These are phyloP conservation scores for Fusarium fujikuroi DNA, from an alignment of 2,329 filamentous ascomycete genomes.

Conservation along the genomic window DNA sequence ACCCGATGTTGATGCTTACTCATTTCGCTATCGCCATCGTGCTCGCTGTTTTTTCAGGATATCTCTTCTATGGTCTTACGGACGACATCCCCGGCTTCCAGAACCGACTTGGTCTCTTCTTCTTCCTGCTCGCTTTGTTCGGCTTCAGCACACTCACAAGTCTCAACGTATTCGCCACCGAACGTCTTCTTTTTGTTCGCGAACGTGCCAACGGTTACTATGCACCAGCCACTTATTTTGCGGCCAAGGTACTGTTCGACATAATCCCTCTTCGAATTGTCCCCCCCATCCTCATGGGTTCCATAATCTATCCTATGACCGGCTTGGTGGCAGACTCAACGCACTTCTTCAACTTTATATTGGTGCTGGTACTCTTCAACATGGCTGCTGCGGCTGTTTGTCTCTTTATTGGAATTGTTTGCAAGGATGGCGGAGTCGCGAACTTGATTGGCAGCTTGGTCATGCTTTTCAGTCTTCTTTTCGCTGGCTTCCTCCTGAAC, in stretches of 20 bases:
- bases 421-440: constrained; percentile 89
- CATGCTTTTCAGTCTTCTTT: constrained; percentile 96
- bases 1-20: constrained; percentile 97
- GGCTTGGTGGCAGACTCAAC: constrained; percentile 83
- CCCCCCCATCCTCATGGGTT: constrained; percentile 92
- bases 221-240: constrained; percentile 90
- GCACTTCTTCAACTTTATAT: constrained; percentile 90
- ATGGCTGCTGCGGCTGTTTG: constrained; percentile 93
- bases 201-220: constrained; percentile 98
- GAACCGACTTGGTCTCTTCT: constrained; percentile 95
- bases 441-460: constrained; percentile 94
- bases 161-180: constrained; percentile 90
- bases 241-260: constrained; percentile 97
- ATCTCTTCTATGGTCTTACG: constrained; percentile 94
- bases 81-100: constrained; percentile 98
- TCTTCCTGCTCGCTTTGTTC: constrained; percentile 95
- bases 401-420: constrained; percentile 94
- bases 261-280: constrained; percentile 94
- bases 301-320: constrained; percentile 98
- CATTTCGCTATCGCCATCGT: constrained; percentile 98
- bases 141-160: constrained; percentile 97
- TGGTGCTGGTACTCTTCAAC: constrained; percentile 95
- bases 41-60: constrained; percentile 92
- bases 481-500: constrained; percentile 93
- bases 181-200: constrained; percentile 89